Conservation (phyloP, 768 basidiomycete genomes). For the Trametes gibbosa region DNA sequence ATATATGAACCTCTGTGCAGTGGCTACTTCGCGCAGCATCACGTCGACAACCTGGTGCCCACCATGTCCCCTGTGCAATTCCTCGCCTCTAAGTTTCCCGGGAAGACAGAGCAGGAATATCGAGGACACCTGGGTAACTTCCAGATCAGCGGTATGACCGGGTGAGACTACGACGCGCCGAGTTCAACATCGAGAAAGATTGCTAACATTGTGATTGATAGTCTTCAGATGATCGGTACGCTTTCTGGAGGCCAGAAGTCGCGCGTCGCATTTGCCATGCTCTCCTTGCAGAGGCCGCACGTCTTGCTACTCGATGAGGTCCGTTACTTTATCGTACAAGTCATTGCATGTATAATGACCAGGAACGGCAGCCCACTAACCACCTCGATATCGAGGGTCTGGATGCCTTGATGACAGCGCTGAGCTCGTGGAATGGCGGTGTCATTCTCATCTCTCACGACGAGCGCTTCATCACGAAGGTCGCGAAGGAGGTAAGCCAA, state of each 20-base stretch:
- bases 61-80: slow-evolving; percentile 92
- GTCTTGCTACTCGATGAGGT: slow-evolving; percentile 93
- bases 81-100: slow-evolving; percentile 88
- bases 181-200: neutral
- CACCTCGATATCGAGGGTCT: slow-evolving; percentile 97
- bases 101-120: slow-evolving; percentile 95
- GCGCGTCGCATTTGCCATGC: slow-evolving; percentile 86
- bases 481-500: slow-evolving; percentile 72
- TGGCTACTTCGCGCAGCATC: slow-evolving; percentile 93
- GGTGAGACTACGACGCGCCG: slow-evolving; percentile 41
- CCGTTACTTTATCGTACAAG: slow-evolving; percentile 19
- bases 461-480: slow-evolving; percentile 90
- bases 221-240: slow-evolving; percentile 86
- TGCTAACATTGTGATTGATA: slow-evolving; percentile 25
- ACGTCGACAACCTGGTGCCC: slow-evolving; percentile 87
- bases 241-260: slow-evolving; percentile 95
- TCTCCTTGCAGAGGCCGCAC: slow-evolving; percentile 88
- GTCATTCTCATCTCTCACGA: slow-evolving; percentile 95
- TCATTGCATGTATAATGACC: neutral
- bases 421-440: slow-evolving; percentile 82
- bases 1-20: slow-evolving; percentile 36
- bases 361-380: slow-evolving; percentile 68
- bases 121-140: slow-evolving; percentile 93
- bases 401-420: slow-evolving; percentile 88
- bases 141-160: slow-evolving; percentile 95